Evolutionary conservation across 345 rosid genomes (phyloP).

Genomic region (Populus alba): DNA sequence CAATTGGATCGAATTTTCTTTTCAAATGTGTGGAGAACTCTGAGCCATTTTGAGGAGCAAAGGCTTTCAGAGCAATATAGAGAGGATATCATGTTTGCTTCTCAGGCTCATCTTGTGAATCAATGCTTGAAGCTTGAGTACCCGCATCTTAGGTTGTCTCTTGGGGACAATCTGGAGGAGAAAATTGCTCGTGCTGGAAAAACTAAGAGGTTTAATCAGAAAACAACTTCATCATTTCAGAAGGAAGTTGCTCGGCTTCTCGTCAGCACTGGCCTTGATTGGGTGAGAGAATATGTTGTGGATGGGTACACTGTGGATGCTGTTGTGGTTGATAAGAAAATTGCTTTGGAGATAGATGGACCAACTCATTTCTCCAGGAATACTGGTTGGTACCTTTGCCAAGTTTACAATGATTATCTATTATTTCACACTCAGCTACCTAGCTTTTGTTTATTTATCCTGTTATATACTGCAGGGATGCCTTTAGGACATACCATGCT

Average conservation of each 20-base stretch:
- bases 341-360: constrained; percentile 92
- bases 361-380: constrained; percentile 94
- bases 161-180: constrained; percentile 53
- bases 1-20: constrained; percentile 64
- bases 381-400: constrained; percentile 44
- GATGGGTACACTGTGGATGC: constrained; percentile 85
- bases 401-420: background rate
- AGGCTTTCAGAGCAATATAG: constrained; percentile 83
- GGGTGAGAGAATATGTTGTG: constrained; percentile 66
- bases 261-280: constrained; percentile 79
- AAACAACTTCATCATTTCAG: constrained; percentile 79
- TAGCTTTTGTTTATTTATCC: background rate
- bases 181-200: constrained; percentile 64
- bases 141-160: constrained; percentile 68
- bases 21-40: constrained; percentile 57
- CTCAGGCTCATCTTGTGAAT: constrained; percentile 80
- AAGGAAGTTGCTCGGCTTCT: constrained; percentile 87
- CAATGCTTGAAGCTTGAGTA: constrained; percentile 80
- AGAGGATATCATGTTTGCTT: constrained; percentile 87
- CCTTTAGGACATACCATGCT: constrained; percentile 88
- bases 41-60: constrained; percentile 61
- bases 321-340: constrained; percentile 67
- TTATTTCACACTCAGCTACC: background rate
- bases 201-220: constrained; percentile 82
- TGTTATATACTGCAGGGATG: constrained; percentile 45